Conservation (phyloP, 441 rosid species). For the Theobroma grandiflorum region DNA sequence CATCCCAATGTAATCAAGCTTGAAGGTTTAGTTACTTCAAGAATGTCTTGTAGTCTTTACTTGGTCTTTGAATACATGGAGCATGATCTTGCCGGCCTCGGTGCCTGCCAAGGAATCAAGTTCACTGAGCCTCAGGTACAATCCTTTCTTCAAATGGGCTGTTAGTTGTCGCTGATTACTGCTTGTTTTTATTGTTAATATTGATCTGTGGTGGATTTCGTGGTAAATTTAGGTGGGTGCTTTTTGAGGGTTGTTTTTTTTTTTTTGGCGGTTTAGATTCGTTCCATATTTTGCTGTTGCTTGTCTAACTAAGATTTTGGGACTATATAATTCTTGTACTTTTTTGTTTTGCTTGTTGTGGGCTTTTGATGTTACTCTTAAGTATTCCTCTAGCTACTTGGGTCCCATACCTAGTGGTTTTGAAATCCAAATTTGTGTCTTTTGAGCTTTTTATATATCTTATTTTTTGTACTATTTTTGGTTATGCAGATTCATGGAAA, state of each 20-base stretch:
- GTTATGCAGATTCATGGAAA: conserved; percentile 33
- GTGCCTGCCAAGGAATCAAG: conserved; percentile 67
- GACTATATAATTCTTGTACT: conserved; percentile 33
- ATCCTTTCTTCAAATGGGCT: neutral
- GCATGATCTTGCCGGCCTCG: conserved; percentile 87
- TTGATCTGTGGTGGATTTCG: neutral
- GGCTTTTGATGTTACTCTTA: conserved; percentile 24
- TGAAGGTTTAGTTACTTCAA: conserved; percentile 87
- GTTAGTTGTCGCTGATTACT: neutral
- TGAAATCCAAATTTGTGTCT: conserved; percentile 17
- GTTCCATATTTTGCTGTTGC: conserved; percentile 29
- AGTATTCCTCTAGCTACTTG: conserved; percentile 28
- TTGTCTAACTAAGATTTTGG: conserved; percentile 30
- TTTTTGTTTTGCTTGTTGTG: conserved; percentile 31
- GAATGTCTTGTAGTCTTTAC: conserved; percentile 87
- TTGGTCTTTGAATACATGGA: conserved; percentile 90
- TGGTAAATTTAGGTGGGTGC: neutral
- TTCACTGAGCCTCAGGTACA: conserved; percentile 85
- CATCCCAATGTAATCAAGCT: conserved; percentile 94
- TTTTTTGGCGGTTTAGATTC: conserved; percentile 29
- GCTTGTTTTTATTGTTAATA: neutral
- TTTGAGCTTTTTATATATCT: conserved; percentile 29
- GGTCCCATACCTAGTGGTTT: conserved; percentile 43
- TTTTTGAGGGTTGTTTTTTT: conserved; percentile 37
- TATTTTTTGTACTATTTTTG: conserved; percentile 32